Evolutionary conservation across 768 basidiomycete species (phyloP), one percentile per base, ranked within the genome.

Genomic region (Leccinum broughii): DNA sequence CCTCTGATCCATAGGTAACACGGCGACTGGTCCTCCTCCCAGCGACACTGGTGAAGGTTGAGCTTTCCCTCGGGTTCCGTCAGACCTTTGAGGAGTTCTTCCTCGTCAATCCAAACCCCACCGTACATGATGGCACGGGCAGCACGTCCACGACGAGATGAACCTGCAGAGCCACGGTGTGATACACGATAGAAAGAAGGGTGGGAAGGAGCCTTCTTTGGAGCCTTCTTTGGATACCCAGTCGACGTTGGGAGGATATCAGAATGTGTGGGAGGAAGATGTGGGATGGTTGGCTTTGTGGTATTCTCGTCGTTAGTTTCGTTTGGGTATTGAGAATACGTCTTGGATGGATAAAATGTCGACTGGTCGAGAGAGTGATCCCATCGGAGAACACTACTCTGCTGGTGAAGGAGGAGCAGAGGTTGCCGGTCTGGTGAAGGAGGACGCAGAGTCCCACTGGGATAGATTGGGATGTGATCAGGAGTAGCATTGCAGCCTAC

Each of bases 1-100:
- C 60, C 58, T 49, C 13, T 59, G 49, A 70, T 60, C 65, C 62
- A 69, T 11, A 64, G 54, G 51, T 34, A 39, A 41, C 65, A 69
- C 1, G 62, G 55, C 0, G 57, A 59, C 1, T 0, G 30, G 53
- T 62, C 44, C 15, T 57, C 39, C 1, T 65, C 56, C 68, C 59
- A 70, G 22, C 26, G 35, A 37, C 68, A 69, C 26, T 32, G 55
- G 6, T 62, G 55, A 2, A 70, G 30, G 7, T 1, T 35, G 26
- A 68, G 24, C 30, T 28, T 54, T 17, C 59, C 61, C 13, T 49
- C 7, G 3, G 41, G 30, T 37, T 55, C 26, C 22, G 1, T 49
- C 10, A 59, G 11, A 5, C 48, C 24, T 20, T 54, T 22, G 30
- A 63, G 35, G 30, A 69, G 62, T 5, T 61, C 64, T 46, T 44